Evolutionary conservation across 2,329 filamentous ascomycete species (phyloP).

Genomic region (Fusarium sp.): DNA sequence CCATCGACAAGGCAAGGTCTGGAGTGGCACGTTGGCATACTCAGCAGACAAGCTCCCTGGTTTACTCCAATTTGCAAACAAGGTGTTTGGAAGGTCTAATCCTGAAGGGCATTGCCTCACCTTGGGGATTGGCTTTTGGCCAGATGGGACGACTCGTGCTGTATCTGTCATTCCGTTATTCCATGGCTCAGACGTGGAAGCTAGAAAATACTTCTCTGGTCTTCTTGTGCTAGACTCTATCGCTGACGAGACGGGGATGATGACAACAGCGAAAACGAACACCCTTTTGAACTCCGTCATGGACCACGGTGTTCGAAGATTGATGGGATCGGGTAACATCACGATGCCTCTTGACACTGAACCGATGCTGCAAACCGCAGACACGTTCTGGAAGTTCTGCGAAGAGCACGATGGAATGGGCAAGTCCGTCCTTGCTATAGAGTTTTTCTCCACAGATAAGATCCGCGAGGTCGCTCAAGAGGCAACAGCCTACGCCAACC

Average conservation of each 20-base stretch:
- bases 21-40: conserved; percentile 50
- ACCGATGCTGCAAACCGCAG: conserved; percentile 47
- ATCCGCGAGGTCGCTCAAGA: conserved; percentile 53
- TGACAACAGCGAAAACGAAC: conserved; percentile 43
- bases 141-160: conserved; percentile 27
- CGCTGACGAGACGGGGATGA: conserved; percentile 28
- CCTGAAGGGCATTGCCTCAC: conserved; percentile 44
- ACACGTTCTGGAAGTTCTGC: conserved; percentile 49
- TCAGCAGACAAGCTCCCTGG: conserved; percentile 41
- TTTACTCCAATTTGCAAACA: conserved; percentile 44
- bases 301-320: conserved; percentile 45
- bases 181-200: conserved; percentile 36
- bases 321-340: conserved; percentile 46
- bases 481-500: conserved; percentile 61
- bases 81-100: conserved; percentile 35
- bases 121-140: conserved; percentile 42
- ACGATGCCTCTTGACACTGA: conserved; percentile 54
- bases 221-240: conserved; percentile 31
- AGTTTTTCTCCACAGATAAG: conserved; percentile 58
- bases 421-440: conserved; percentile 52
- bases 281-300: conserved; percentile 45
- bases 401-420: conserved; percentile 40
- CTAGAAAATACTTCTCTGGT: conserved; percentile 38
- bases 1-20: conserved; percentile 50
- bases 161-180: conserved; percentile 44